Percentiles rank a stretch among this genome's conserved stretches.
phyloP scores from a whole-genome alignment of 1,284 basidiomycete genomes.

The Ganoderma sp. region DNA sequence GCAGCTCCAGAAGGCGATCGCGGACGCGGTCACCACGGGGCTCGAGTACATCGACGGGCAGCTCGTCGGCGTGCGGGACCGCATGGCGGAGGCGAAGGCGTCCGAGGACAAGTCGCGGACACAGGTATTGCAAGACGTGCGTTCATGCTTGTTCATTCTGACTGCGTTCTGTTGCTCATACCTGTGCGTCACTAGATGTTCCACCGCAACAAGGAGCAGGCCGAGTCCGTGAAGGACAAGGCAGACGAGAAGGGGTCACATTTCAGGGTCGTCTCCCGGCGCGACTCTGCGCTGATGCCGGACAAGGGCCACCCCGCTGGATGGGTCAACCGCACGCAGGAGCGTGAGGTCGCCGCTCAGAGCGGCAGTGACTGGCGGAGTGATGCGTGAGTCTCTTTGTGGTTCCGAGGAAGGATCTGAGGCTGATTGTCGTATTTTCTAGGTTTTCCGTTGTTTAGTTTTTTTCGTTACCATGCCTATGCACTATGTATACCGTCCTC shows the following conservation, averaged over 20 bases:
- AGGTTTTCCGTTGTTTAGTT: neutral
- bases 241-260: slow-evolving; percentile 58
- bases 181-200: slow-evolving; percentile 52
- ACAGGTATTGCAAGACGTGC: slow-evolving; percentile 73
- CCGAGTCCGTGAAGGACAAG: slow-evolving; percentile 45
- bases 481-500: neutral
- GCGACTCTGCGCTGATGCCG: slow-evolving; percentile 63
- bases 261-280: slow-evolving; percentile 77
- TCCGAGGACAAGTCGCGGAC: slow-evolving; percentile 56
- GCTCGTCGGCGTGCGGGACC: slow-evolving; percentile 79
- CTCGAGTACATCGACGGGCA: slow-evolving; percentile 89
- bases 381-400: slow-evolving; percentile 55
- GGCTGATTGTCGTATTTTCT: neutral
- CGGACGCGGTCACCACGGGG: slow-evolving; percentile 77
- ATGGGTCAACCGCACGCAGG: slow-evolving; percentile 70
- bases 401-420: neutral
- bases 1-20: slow-evolving; percentile 86
- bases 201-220: slow-evolving; percentile 62
- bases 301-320: slow-evolving; percentile 70
- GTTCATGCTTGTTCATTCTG: slow-evolving; percentile 21
- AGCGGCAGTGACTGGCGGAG: slow-evolving; percentile 68
- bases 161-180: slow-evolving; percentile 8
- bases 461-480: neutral
- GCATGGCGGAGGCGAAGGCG: slow-evolving; percentile 73
- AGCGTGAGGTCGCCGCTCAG: slow-evolving; percentile 57